These are phyloP conservation scores for Tylopilus plumbeoviolaceoides DNA, from an alignment of 768 basidiomycete genomes.

Conservation along the genomic window DNA sequence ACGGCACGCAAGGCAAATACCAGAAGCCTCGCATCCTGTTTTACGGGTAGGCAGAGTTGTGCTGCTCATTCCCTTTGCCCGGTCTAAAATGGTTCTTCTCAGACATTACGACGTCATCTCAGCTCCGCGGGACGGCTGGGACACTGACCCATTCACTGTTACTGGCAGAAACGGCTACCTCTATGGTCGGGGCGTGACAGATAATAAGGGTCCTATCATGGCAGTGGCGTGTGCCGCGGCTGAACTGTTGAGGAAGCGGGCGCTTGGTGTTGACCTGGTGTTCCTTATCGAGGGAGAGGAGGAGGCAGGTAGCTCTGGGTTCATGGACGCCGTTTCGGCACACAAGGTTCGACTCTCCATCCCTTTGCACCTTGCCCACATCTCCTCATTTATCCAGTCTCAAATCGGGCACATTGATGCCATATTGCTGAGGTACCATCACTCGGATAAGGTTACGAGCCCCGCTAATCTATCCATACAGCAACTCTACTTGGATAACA, in stretches of 20 bases:
- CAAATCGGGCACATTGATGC: slow-evolving; percentile 84
- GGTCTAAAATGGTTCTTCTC: background rate
- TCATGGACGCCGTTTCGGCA: slow-evolving; percentile 67
- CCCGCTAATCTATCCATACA: slow-evolving; percentile 25
- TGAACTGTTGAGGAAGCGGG: slow-evolving; percentile 63
- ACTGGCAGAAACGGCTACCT: slow-evolving; percentile 84
- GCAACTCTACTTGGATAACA: slow-evolving; percentile 96
- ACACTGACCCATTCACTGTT: slow-evolving; percentile 77
- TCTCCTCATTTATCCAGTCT: slow-evolving; percentile 42
- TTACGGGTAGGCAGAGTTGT: slow-evolving; percentile 75
- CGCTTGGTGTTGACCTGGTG: slow-evolving; percentile 82
- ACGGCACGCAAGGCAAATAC: slow-evolving; percentile 55
- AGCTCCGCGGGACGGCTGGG: slow-evolving; percentile 72
- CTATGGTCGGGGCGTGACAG: slow-evolving; percentile 88
- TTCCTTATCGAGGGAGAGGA: slow-evolving; percentile 96
- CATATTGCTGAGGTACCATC: slow-evolving; percentile 72
- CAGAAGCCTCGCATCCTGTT: slow-evolving; percentile 76
- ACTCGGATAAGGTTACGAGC: background rate
- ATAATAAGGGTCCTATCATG: slow-evolving; percentile 94
- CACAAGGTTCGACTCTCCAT: slow-evolving; percentile 56
- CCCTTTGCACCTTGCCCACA: background rate
- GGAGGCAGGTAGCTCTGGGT: slow-evolving; percentile 89
- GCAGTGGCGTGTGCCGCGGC: slow-evolving; percentile 89
- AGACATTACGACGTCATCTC: slow-evolving; percentile 98
- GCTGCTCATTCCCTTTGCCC: background rate